Evolutionary conservation across 2,329 filamentous ascomycete genomes (phyloP).

Genomic region (Triangularia verruculosa): DNA sequence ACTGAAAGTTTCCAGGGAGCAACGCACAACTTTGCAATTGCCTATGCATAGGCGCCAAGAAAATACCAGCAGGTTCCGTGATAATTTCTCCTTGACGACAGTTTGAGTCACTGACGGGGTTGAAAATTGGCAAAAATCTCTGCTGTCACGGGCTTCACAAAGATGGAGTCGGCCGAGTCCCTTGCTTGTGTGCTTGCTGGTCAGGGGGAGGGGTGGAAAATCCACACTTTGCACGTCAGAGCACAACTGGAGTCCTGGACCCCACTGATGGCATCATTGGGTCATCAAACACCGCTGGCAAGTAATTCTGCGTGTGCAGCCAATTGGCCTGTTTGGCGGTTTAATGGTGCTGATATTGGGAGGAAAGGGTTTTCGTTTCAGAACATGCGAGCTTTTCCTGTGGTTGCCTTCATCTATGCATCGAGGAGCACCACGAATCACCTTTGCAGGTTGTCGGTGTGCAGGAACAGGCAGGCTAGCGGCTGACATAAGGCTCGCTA

Average conservation of each 20-base stretch:
- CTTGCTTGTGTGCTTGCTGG: neutral
- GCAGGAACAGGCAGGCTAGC: too few species aligned
- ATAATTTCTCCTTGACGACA: neutral
- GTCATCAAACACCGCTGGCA: neutral
- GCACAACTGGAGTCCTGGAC: slow-evolving; percentile 1
- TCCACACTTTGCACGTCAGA: slow-evolving; percentile 1
- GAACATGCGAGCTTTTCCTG: neutral
- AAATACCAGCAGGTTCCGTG: neutral
- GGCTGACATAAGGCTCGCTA: slow-evolving; percentile 10
- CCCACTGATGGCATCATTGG: slow-evolving; percentile 11
- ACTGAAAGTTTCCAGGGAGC: neutral
- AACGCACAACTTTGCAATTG: neutral
- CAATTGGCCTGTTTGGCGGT: slow-evolving; percentile 2
- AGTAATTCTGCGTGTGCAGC: slow-evolving; percentile 13
- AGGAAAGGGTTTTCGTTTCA: neutral
- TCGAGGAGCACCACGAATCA: slow-evolving; percentile 22
- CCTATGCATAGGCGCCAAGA: neutral
- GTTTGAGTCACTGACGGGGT: slow-evolving; percentile 2
- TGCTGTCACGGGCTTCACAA: neutral
- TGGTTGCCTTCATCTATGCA: slow-evolving; percentile 16
- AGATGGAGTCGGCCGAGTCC: neutral
- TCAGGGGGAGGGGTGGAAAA: neutral
- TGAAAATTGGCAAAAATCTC: slow-evolving; percentile 5
- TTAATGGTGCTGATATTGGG: neutral
- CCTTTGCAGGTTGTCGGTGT: neutral